A percentile compares a stretch with the other conserved stretches of the same genome.
These are phyloP conservation scores for Claviceps pazoutovae DNA, from an alignment of 2,329 filamentous ascomycete genomes.

Conservation along the genomic window DNA sequence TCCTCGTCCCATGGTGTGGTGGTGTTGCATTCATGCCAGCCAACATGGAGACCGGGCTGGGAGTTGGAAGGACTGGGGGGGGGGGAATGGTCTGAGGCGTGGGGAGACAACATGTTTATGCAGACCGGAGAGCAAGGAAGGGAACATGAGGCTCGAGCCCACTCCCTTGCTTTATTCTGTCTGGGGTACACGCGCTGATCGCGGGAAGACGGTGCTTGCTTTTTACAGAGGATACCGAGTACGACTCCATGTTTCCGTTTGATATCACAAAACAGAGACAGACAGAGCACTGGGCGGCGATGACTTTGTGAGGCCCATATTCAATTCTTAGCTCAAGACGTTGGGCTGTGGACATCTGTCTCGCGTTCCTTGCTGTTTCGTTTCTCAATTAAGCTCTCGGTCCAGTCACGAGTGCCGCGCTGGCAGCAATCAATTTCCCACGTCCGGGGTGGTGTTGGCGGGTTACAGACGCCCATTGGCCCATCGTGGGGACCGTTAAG, in stretches of 20 bases:
- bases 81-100: neutral
- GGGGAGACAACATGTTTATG: neutral
- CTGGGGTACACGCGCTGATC: neutral
- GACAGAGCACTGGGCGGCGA: neutral
- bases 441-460: neutral
- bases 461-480: neutral
- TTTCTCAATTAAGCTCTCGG: neutral
- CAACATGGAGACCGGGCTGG: neutral
- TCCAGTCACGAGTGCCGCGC: neutral
- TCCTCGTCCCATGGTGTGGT: neutral
- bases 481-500: neutral
- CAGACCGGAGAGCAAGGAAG: neutral
- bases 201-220: neutral
- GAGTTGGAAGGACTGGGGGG: neutral
- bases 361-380: neutral
- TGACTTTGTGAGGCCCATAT: too few species aligned
- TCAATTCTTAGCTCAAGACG: too few species aligned
- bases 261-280: neutral
- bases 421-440: constrained; percentile 1
- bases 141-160: neutral
- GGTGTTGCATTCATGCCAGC: neutral
- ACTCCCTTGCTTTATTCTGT: neutral
- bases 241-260: neutral
- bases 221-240: neutral
- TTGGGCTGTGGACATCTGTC: too few species aligned